phyloP scores from a whole-genome alignment of 768 basidiomycete genomes.

The Sarcomyxa edulis region DNA sequence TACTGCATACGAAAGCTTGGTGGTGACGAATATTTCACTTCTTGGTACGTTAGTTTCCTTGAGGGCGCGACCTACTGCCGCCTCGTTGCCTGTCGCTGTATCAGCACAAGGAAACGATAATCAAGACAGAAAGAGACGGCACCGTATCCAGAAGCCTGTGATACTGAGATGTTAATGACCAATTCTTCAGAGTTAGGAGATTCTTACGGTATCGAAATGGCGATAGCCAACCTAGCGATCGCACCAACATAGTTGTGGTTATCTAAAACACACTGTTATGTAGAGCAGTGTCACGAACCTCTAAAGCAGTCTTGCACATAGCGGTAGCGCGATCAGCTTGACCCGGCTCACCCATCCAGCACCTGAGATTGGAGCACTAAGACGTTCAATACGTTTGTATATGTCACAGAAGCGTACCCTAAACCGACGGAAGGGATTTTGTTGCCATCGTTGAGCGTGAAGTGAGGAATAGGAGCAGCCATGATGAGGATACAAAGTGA shows the following conservation, averaged over 20 bases:
- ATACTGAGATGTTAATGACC: neutral
- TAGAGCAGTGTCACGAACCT: constrained; percentile 19
- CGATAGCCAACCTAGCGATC: constrained; percentile 35
- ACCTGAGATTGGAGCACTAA: constrained; percentile 12
- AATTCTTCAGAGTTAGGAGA: neutral
- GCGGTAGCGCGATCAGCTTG: constrained; percentile 33
- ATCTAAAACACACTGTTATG: neutral
- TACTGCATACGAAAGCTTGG: constrained; percentile 2
- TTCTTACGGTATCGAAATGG: constrained; percentile 35
- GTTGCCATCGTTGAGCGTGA: constrained; percentile 23
- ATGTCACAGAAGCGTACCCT: constrained; percentile 19
- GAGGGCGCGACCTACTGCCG: constrained; percentile 39
- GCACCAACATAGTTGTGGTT: neutral
- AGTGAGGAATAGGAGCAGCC: no score
- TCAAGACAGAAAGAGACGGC: no score
- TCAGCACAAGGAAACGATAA: neutral
- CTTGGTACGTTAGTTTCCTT: constrained; percentile 39
- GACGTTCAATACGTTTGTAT: neutral
- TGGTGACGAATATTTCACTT: constrained; percentile 36
- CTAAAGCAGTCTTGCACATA: constrained; percentile 27
- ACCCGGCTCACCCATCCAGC: constrained; percentile 33
- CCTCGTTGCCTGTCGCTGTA: constrained; percentile 30
- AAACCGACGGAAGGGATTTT: constrained; percentile 25
- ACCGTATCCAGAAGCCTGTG: constrained; percentile 24
- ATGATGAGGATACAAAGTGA: no score